Evolutionary conservation across 345 rosid genomes (phyloP).

Genomic region (Hypericum perforatum): DNA sequence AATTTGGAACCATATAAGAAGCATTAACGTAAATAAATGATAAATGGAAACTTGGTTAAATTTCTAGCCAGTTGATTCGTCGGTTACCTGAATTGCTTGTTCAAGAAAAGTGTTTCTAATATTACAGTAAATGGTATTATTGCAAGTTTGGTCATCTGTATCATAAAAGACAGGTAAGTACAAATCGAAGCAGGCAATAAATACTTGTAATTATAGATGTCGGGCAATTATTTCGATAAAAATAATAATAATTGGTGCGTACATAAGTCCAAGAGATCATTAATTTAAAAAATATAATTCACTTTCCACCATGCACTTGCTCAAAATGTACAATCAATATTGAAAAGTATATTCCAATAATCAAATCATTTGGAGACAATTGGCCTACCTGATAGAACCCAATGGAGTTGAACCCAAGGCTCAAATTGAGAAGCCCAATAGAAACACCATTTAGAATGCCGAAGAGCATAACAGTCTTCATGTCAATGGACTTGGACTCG

Average conservation of each 20-base stretch:
- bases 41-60: neutral
- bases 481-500: constrained; percentile 72
- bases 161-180: neutral
- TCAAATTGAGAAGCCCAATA: constrained; percentile 85
- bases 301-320: too few species aligned
- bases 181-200: too few species aligned
- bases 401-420: constrained; percentile 94
- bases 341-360: too few species aligned
- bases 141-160: constrained; percentile 96
- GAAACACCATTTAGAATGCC: constrained; percentile 95
- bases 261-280: too few species aligned
- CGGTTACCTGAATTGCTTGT: constrained; percentile 78
- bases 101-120: constrained; percentile 81
- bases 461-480: constrained; percentile 81
- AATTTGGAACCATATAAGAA: neutral
- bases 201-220: too few species aligned
- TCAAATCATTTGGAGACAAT: neutral
- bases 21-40: neutral
- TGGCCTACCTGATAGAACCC: constrained; percentile 81
- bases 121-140: constrained; percentile 95
- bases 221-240: too few species aligned
- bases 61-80: neutral
- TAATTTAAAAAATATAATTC: too few species aligned
- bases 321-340: too few species aligned
- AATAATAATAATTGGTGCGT: too few species aligned